Evolutionary conservation across 2,329 filamentous ascomycete genomes (phyloP), one percentile per base, ranked within the genome.

Genomic region (Domatiomyces catenatus): DNA sequence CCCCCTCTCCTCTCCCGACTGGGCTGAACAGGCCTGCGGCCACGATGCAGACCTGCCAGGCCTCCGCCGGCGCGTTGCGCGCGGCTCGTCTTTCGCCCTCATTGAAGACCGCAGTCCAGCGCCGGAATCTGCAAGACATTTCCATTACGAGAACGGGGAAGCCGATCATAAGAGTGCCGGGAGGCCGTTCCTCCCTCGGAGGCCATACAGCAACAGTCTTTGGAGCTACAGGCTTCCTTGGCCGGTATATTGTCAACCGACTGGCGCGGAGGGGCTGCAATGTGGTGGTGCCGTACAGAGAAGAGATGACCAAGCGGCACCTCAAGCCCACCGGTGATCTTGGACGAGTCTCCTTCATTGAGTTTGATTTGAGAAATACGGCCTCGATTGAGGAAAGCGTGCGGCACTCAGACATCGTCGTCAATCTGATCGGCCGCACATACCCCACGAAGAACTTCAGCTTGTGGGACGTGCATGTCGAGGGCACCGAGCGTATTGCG

Each of bases 381-480:
- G 76, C 84, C 60, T 96, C 90, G 26, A 92, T 98, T 61, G 92
- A 98, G 67, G 89, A 94, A 70, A 92, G 86, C 63, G 89, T 98
- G 49, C 80, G 92, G 62, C 92, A 98, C 69, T 96, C 90, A 43
- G 92, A 98, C 66, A 84, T 95, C 56, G 92, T 98, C 58, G 94
- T 94, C 75, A 98, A 98, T 71, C 75, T 98, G 61, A 77, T 95
- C 63, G 92, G 92, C 58, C 84, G 90, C 56, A 84, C 90, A 68
- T 96, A 96, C 67, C 86, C 90, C 57, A 98, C 92, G 61, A 98
- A 98, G 76, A 98, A 98, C 75, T 98, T 95, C 69, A 80, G 83
- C 51, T 75, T 94, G 54, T 83, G 86, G 61, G 90, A 96, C 66
- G 88, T 96, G 43, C 88, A 98, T 63, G 80, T 96, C 42, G 88